These are phyloP conservation scores for Saraca asoca DNA, from an alignment of 331 rosid genomes.

Conservation along the genomic window DNA sequence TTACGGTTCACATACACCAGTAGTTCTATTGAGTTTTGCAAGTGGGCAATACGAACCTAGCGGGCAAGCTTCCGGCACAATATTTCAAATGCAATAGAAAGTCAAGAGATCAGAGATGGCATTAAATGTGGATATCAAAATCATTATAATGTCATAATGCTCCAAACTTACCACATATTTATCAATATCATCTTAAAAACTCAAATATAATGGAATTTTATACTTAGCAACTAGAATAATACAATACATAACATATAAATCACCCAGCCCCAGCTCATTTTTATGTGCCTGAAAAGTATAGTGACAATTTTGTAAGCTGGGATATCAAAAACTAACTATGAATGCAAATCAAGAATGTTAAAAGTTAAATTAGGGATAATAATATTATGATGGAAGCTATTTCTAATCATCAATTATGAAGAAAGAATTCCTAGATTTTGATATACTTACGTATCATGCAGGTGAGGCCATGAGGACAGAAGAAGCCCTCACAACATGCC, in stretches of 20 bases:
- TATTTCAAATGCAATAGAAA: slow-evolving; percentile 36
- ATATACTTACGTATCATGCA: slow-evolving; percentile 94
- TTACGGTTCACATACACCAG: slow-evolving; percentile 96
- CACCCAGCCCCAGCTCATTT: background rate
- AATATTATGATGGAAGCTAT: slow-evolving; percentile 20
- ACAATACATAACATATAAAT: slow-evolving; percentile 12
- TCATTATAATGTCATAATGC: slow-evolving; percentile 5
- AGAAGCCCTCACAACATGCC: slow-evolving; percentile 92
- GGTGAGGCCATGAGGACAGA: slow-evolving; percentile 92
- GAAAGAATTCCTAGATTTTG: slow-evolving; percentile 17
- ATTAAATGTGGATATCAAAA: slow-evolving; percentile 8
- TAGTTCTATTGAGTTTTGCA: slow-evolving; percentile 68
- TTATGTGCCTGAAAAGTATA: background rate
- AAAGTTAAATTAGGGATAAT: slow-evolving; percentile 9
- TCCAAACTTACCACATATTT: background rate
- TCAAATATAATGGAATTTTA: background rate
- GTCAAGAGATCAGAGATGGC: slow-evolving; percentile 41
- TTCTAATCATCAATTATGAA: slow-evolving; percentile 18
- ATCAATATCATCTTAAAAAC: background rate
- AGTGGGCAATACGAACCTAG: slow-evolving; percentile 89
- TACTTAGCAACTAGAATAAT: background rate
- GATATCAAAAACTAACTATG: slow-evolving; percentile 1
- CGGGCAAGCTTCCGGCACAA: slow-evolving; percentile 79
- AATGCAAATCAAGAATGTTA: slow-evolving; percentile 10
- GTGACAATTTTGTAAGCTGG: background rate